These are phyloP conservation scores for Plantago major DNA, from an alignment of 257 asterid genomes.

Conservation along the genomic window DNA sequence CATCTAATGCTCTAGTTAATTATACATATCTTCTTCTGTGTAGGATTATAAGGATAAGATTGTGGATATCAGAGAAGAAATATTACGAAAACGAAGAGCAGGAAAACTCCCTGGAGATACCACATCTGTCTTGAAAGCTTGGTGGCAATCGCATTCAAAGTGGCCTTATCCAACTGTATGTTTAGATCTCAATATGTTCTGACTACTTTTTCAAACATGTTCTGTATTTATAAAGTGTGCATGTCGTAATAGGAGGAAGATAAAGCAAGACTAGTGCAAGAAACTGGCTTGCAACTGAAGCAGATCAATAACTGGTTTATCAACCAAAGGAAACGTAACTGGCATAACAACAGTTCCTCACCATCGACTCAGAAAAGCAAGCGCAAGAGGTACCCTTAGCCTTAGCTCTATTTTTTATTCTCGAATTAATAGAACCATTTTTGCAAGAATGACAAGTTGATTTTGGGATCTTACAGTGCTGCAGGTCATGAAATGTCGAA, in stretches of 20 bases:
- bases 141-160: conserved; percentile 98
- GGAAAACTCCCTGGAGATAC: conserved; percentile 96
- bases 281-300: conserved; percentile 46
- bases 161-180: conserved; percentile 99
- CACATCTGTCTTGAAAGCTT: conserved; percentile 69
- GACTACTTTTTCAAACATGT: not conserved
- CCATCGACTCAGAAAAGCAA: conserved; percentile 38
- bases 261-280: conserved; percentile 44
- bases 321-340: conserved; percentile 48
- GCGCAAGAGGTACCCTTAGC: conserved; percentile 33
- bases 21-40: not conserved
- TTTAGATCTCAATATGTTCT: not conserved
- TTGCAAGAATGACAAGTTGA: no score
- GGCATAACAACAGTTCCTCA: conserved; percentile 47
- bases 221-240: not conserved
- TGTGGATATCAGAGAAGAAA: conserved; percentile 93
- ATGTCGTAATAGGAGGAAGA: conserved; percentile 37
- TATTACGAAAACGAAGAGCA: conserved; percentile 88
- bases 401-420: no score
- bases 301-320: conserved; percentile 52
- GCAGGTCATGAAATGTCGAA: no score
- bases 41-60: conserved; percentile 92
- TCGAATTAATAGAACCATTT: no score
- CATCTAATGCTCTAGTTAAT: no score
- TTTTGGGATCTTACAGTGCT: no score